Conservation (phyloP, 2,329 filamentous ascomycete species). For the Capronia coronata region DNA sequence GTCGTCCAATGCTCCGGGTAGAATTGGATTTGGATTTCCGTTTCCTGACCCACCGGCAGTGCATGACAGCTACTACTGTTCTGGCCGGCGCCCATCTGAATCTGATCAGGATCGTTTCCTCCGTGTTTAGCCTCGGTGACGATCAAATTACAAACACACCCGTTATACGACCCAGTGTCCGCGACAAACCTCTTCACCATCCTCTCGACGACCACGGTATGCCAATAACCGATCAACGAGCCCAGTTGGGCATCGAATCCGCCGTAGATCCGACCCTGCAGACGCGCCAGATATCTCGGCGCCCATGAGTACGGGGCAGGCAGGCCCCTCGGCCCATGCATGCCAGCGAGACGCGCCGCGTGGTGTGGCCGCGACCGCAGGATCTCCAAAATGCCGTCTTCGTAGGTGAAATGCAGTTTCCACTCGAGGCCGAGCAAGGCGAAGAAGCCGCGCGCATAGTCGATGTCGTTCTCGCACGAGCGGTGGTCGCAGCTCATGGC, state of each 20-base stretch:
- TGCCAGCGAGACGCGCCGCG: not conserved
- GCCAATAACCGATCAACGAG: not conserved
- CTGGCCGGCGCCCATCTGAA: too few relatives aligned
- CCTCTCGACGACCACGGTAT: not conserved
- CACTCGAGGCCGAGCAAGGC: slow-evolving; percentile 1
- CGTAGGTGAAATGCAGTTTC: not conserved
- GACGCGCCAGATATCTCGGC: not conserved
- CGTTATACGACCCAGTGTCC: not conserved
- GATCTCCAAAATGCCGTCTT: not conserved
- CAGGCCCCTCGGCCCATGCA: not conserved
- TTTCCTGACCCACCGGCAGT: too few relatives aligned
- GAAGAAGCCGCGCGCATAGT: slow-evolving; percentile 1
- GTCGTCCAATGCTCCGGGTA: not conserved
- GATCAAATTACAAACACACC: not conserved
- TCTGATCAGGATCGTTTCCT: too few relatives aligned
- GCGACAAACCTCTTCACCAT: not conserved
- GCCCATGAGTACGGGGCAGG: not conserved
- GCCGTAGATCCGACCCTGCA: not conserved
- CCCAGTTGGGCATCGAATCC: not conserved
- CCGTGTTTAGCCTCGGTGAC: not conserved
- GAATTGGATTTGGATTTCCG: not conserved
- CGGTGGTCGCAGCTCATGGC: not conserved
- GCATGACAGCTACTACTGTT: too few relatives aligned
- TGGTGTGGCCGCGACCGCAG: not conserved
- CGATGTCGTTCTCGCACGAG: not conserved